Base-by-base conservation (phyloP, 2,329 filamentous ascomycete species). In the Ophiocordyceps sinensis region DNA sequence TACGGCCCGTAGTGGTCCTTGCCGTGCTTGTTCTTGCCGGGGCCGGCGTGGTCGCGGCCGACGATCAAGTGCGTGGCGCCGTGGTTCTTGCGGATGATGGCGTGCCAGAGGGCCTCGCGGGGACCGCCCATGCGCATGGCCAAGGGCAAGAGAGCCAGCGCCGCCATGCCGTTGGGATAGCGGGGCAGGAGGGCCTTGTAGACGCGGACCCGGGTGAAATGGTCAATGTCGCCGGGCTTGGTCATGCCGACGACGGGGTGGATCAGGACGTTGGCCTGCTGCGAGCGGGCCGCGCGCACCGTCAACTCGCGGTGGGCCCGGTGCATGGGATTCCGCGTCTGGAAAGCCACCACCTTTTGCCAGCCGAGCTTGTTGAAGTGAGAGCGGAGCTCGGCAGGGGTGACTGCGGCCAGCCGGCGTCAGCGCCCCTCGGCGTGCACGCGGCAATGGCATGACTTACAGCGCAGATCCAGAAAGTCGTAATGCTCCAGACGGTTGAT, bases 341-440 rank as follows among this genome's bases (percentile, higher is more conserved):
- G 91, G 82, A 98, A 98, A 58, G 91, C 91, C 49, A 98, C 91
- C 53, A 98, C 89, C 64, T 82, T 82, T 64, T 84, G 81, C 91
- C 91, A 98, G 67, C 91, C 91, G 54, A 98, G 86, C 77, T 98
- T 98, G 75, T 96, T 91, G 60, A 98, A 98, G 73, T 96, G 89
- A 49, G 85, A 72, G 55, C 91, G 85, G 55, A 98, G 75, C 70
- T 98, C 91, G 38, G 91, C 82, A 49, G 91, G 91, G 11, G 91
- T 93, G 68, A 89, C 83, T 87, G 38, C 35, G 2, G 12, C 26
- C 5, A 11, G 28, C 10, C 9, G 12, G 17, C 6, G 39, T 52
- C 43, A 55, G 49, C 30, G 7, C 14, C 5, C 32, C 35, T 5
- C 14, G 37, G 23, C 14, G 17, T 17, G 12, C 26, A 9, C 6